These are phyloP conservation scores for Cladosporium sp. DNA, from an alignment of 2,329 filamentous ascomycete species.

Conservation along the genomic window DNA sequence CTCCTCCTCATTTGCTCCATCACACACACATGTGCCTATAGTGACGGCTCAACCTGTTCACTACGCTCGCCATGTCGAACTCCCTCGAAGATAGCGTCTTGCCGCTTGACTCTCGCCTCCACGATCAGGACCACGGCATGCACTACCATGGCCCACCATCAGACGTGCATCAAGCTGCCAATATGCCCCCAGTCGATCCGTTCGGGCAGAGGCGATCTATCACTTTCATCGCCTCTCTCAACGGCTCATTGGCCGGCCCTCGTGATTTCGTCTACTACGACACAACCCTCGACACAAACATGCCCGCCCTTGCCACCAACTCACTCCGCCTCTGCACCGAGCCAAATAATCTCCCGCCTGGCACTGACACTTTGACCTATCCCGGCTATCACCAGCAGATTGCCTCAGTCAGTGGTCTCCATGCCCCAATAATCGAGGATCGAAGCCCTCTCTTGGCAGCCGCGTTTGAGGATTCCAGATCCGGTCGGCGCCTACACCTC, in stretches of 20 bases:
- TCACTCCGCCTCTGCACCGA: neutral
- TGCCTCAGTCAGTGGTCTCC: slow-evolving; percentile 38
- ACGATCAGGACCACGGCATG: neutral
- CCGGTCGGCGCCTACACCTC: slow-evolving; percentile 39
- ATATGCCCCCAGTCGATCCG: neutral
- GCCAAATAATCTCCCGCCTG: neutral
- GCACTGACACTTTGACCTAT: slow-evolving; percentile 31
- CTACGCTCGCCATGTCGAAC: neutral
- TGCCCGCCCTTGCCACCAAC: slow-evolving; percentile 1
- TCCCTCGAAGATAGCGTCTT: neutral
- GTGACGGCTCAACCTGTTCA: neutral
- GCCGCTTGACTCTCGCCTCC: neutral
- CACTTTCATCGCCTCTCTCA: neutral
- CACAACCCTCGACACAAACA: neutral
- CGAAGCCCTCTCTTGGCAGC: slow-evolving; percentile 42
- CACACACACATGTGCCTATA: neutral
- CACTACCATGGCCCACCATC: neutral
- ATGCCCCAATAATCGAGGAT: slow-evolving; percentile 35
- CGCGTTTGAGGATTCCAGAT: slow-evolving; percentile 41
- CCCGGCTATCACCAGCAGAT: slow-evolving; percentile 36
- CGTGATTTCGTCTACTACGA: slow-evolving; percentile 4
- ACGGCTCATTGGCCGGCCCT: neutral
- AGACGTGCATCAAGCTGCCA: neutral
- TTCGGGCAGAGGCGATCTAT: neutral
- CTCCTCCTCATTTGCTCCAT: neutral